Evolutionary conservation across 2,329 filamentous ascomycete species (phyloP).

Genomic region (Chaetomiaceae sp.): DNA sequence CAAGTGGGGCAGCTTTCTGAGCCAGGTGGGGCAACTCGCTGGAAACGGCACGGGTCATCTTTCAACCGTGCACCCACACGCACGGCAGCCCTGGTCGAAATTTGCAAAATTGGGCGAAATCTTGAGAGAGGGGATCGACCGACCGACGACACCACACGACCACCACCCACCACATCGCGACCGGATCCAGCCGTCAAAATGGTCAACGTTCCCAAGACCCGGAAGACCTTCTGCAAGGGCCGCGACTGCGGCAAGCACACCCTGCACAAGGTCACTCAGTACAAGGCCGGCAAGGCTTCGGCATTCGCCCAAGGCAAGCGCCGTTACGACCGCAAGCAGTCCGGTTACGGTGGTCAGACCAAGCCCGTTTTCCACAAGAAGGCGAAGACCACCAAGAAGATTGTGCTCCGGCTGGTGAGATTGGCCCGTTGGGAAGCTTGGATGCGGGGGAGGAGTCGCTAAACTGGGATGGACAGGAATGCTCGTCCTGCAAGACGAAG

Average conservation of each 20-base stretch:
- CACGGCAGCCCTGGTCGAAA: slow-evolving; percentile 25
- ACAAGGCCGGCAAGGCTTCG: slow-evolving; percentile 61
- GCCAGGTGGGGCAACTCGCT: slow-evolving; percentile 1
- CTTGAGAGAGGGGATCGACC: slow-evolving; percentile 14
- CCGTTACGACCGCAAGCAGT: slow-evolving; percentile 99
- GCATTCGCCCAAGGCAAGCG: slow-evolving; percentile 81
- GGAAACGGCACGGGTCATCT: slow-evolving; percentile 25
- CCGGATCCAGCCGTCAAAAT: slow-evolving; percentile 31
- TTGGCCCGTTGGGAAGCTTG: background rate
- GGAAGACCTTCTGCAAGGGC: slow-evolving; percentile 83
- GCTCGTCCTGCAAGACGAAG: slow-evolving; percentile 97
- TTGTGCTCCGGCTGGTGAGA: slow-evolving; percentile 77
- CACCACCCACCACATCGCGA: slow-evolving; percentile 26
- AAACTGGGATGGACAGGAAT: slow-evolving; percentile 52
- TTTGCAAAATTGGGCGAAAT: slow-evolving; percentile 26
- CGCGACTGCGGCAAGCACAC: slow-evolving; percentile 77
- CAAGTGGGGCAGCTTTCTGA: background rate
- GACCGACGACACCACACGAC: slow-evolving; percentile 24
- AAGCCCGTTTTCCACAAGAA: slow-evolving; percentile 99
- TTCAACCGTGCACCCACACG: slow-evolving; percentile 26
- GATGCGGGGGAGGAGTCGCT: slow-evolving; percentile 14
- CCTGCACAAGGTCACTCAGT: slow-evolving; percentile 78
- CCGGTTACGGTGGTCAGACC: slow-evolving; percentile 99
- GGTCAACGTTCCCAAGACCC: slow-evolving; percentile 87
- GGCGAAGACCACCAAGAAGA: slow-evolving; percentile 99